These are phyloP conservation scores for Epichloe elymi DNA, from an alignment of 2,329 filamentous ascomycete genomes.

Conservation along the genomic window DNA sequence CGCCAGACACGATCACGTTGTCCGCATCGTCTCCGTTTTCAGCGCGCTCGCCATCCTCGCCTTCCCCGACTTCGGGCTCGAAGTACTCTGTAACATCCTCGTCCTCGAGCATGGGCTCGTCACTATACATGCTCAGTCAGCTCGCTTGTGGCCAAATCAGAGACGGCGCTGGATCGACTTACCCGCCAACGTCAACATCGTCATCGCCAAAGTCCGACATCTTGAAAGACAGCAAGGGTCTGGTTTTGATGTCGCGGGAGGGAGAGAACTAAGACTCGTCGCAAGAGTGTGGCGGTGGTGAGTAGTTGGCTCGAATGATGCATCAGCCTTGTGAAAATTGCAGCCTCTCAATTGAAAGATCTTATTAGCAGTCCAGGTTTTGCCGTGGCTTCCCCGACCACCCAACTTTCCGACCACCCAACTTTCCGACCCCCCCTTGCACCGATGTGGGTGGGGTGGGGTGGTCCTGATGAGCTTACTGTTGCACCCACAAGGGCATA, in stretches of 20 bases:
- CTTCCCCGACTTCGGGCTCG: conserved; percentile 39
- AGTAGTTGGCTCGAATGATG: not conserved
- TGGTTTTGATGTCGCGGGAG: not conserved
- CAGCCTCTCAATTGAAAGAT: conserved; percentile 12
- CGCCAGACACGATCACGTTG: conserved; percentile 47
- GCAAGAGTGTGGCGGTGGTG: not conserved
- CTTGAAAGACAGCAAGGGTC: conserved; percentile 7
- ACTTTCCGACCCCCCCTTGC: too few species aligned
- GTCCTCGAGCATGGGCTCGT: conserved; percentile 61
- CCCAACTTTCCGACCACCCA: not conserved
- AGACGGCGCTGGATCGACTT: conserved; percentile 18
- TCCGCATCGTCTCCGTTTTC: conserved; percentile 43
- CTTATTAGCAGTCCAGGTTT: conserved; percentile 8
- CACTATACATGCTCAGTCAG: conserved; percentile 29
- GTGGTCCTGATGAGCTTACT: not conserved
- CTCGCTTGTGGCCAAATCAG: not conserved
- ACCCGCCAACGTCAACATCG: conserved; percentile 45
- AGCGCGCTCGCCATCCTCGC: conserved; percentile 36
- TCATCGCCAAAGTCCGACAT: conserved; percentile 70
- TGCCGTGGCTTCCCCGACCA: conserved; percentile 19
- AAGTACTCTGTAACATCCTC: conserved; percentile 49
- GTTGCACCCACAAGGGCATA: too few species aligned
- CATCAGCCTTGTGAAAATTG: conserved; percentile 18
- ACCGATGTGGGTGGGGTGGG: not conserved
- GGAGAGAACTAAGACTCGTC: not conserved